Base-by-base conservation (phyloP, 2,329 filamentous ascomycete species). In the Colletotrichum somersetense region DNA sequence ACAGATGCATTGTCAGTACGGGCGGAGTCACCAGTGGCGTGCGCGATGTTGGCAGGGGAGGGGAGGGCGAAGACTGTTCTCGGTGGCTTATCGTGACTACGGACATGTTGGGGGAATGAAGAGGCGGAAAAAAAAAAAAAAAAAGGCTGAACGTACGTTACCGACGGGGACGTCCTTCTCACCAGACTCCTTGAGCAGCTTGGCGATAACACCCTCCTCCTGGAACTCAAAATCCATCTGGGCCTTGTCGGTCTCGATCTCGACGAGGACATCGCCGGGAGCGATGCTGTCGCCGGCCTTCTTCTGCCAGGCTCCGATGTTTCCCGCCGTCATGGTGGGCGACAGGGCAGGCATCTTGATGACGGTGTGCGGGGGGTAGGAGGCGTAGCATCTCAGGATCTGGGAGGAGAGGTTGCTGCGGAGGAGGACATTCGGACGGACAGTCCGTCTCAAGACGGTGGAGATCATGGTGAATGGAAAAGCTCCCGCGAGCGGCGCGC, bases 181-280 rank as follows among this genome's bases (percentile, higher is more conserved):
- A 76, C 97, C 97, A 73, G 92, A 92, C 57, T 97, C 93, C 86
- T 95, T 96, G 80, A 99, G 87, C 75, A 98, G 89, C 89, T 97
- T 97, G 79, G 96, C 96, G 77, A 99, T 89, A 73, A 97, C 89
- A 87, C 96, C 96, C 82, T 98, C 96, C 80, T 99, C 96, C 85
- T 99, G 96, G 85, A 97, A 98, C 85, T 99, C 96, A 83, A 99
- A 98, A 87, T 99, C 96, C 96, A 99, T 99, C 87, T 98, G 96
- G 75, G 96, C 96, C 89, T 99, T 99, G 86, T 99, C 96, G 78
- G 96, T 99, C 89, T 99, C 96, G 79, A 98, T 97, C 88, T 97
- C 95, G 77, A 97, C 95, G 77, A 99, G 87, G 58, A 99, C 96
- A 82, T 99, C 96, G 82, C 96, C 96, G 64, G 97, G 95, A 71